Evolutionary conservation across 78 protist genomes (phyloP), one percentile per base, ranked within the genome.

Genomic region (Dictyostelium firmibasis): DNA sequence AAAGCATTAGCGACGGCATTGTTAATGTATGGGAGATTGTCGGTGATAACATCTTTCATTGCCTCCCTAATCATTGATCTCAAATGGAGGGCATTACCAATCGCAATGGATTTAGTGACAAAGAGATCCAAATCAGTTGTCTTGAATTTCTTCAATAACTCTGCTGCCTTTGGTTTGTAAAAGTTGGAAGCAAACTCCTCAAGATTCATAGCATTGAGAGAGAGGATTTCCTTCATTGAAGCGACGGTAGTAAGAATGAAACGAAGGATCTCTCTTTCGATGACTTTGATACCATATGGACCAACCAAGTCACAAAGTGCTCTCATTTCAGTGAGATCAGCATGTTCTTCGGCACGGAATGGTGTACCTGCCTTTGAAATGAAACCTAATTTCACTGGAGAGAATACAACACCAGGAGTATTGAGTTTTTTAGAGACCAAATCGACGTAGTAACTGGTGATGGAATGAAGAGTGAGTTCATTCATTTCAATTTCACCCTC

Each of bases 51-150:
- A 29, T 27, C 50, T 16, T 67, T 67, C 69, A 92, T 83, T 8
- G 97, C 92, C 0, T 86, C 91, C 38, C 95, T 70, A 25, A 96
- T n/a, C 92, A 96, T 83, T 8, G 60, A 29, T 62, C 97, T 84
- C 43, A 96, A 50, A 27, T 92, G 57, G 18, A 96, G 91, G 0
- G 97, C 96, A 76, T 84, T 86, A 47, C 97, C 97, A 41, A 96
- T 77, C n/a, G 81, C 60, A 20, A 96, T 67, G 35, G 87, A 85
- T 44, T 81, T 72, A 11, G 50, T 31, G 35, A 95, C 64, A 2
- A 95, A 35, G 43, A 36, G 62, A 31, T 95, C 97, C 11, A 89
- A 44, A 82, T 95, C 97, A 4, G 69, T 78, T 10, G 23, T 23
- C 35, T 85, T 84, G 94, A 89, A 89, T 44, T 67, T 81, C 82